A percentile compares a stretch with the other conserved stretches of the same genome.
Conservation (phyloP, 345 rosid genomes). For the Populus euphratica region DNA sequence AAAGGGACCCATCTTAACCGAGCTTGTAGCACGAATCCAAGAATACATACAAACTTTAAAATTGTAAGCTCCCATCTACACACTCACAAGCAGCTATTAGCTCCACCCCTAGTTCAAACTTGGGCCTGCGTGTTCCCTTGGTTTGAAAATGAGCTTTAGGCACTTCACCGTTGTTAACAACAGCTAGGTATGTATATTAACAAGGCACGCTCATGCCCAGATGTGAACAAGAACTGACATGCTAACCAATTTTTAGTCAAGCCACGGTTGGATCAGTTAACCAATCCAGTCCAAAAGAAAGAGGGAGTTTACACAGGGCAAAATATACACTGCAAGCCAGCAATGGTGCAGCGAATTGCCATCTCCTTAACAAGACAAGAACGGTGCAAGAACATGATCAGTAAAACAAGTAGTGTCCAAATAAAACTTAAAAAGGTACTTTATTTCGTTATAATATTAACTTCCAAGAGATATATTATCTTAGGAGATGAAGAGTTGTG, state of each 20-base stretch:
- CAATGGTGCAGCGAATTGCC: neutral
- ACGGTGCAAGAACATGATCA: neutral
- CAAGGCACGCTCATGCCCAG: neutral
- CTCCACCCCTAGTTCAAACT: neutral
- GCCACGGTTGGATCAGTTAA: neutral
- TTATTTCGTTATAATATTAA: neutral
- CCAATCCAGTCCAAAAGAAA: neutral
- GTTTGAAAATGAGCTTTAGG: too few relatives aligned
- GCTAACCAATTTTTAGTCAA: neutral
- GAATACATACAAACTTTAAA: too few relatives aligned
- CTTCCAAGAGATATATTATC: neutral
- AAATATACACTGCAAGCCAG: neutral
- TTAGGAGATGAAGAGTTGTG: neutral
- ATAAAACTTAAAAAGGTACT: neutral
- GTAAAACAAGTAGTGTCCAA: neutral
- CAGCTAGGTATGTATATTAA: too few relatives aligned
- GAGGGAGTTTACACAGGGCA: neutral
- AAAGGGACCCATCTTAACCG: neutral
- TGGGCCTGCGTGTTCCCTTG: neutral
- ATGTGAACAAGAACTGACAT: neutral
- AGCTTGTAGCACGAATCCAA: neutral
- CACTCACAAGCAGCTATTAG: too few relatives aligned
- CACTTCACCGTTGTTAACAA: neutral
- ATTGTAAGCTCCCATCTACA: neutral
- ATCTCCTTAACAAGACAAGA: neutral